Evolutionary conservation across 2,329 filamentous ascomycete species (phyloP), one percentile per base, ranked within the genome.

Genomic region (Paecilomyces formosus): DNA sequence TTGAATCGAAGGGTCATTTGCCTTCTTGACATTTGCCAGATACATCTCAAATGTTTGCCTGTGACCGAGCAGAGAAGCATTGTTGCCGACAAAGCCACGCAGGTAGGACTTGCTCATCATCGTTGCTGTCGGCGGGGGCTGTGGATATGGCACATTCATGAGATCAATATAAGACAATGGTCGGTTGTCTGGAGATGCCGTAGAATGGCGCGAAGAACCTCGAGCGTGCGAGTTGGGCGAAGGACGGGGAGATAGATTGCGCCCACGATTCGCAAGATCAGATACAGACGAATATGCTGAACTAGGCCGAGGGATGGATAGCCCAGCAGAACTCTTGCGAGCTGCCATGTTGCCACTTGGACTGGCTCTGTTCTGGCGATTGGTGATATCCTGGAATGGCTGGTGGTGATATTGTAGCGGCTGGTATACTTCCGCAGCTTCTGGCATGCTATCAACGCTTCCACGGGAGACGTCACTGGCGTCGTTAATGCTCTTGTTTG

Each of bases 1-100:
- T 74, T 97, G 92, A 33, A 96, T 89, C 3, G 89, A 87, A 15
- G 88, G 82, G 73, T 97, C 92, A 62, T 89, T 94, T 2, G 94
- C 96, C 79, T 99, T 99, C 78, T 97, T 97, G 59, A 97, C 90
- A 69, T 97, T 99, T 57, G 88, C 88, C 52, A 93, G 85, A 74
- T 99, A 99, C 93, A 97, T 97, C 57, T 97, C 92, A 54, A 99
- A 83, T 1, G 94, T 99, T 76, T 97, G 92, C 70, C 93, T 90
- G 33, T 90, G 88, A 68, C 91, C 92, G 30, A 99, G 83, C 12
- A 99, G 81, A 21, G 92, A 96, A 3, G 93, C 93, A 77, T 96
- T 96, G 70, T 85, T 88, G 52, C 94, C 94, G 24, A 99, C 87
- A 15, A 85, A 87, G 58, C 82, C 86, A 60, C 90, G 88, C 54